A percentile compares a stretch with the other conserved stretches of the same genome.
Conservation (phyloP, 352 stramenopile genomes). For the Globisporangium irregulare region DNA sequence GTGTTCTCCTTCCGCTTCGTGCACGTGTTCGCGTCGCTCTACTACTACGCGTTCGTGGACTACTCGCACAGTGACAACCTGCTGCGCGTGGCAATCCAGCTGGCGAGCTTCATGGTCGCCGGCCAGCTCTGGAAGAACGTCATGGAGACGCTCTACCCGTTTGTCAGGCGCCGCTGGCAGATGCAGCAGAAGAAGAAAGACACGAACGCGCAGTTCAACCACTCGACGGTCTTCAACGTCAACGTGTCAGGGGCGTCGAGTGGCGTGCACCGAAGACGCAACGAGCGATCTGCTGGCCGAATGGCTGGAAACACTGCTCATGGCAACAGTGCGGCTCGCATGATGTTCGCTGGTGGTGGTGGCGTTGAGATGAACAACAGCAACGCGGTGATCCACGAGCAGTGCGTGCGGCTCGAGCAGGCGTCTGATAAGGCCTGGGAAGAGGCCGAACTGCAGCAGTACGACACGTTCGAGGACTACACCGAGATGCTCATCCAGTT, state of each 20-base stretch:
- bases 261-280: slow-evolving; percentile 15
- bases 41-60: slow-evolving; percentile 93
- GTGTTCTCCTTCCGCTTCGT: slow-evolving; percentile 98
- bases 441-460: slow-evolving; percentile 86
- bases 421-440: slow-evolving; percentile 85
- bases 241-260: neutral
- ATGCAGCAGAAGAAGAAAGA: slow-evolving; percentile 47
- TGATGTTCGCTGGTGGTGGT: neutral
- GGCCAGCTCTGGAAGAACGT: slow-evolving; percentile 93
- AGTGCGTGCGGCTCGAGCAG: slow-evolving; percentile 79
- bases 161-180: slow-evolving; percentile 46
- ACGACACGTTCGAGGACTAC: slow-evolving; percentile 96
- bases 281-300: slow-evolving; percentile 3
- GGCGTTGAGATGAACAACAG: slow-evolving; percentile 14
- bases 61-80: slow-evolving; percentile 43
- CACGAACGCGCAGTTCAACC: slow-evolving; percentile 60
- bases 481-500: slow-evolving; percentile 94
- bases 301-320: neutral
- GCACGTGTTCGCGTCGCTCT: slow-evolving; percentile 95
- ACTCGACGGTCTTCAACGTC: slow-evolving; percentile 59
- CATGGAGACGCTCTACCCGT: slow-evolving; percentile 88
- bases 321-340: neutral
- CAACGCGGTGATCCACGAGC: slow-evolving; percentile 70
- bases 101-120: slow-evolving; percentile 93
- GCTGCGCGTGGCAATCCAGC: slow-evolving; percentile 89